A percentile compares a stretch with the other conserved stretches of the same genome.
These are phyloP conservation scores for Microstegium vimineum DNA, from an alignment of 176 grass and related monocot genomes.

Conservation along the genomic window DNA sequence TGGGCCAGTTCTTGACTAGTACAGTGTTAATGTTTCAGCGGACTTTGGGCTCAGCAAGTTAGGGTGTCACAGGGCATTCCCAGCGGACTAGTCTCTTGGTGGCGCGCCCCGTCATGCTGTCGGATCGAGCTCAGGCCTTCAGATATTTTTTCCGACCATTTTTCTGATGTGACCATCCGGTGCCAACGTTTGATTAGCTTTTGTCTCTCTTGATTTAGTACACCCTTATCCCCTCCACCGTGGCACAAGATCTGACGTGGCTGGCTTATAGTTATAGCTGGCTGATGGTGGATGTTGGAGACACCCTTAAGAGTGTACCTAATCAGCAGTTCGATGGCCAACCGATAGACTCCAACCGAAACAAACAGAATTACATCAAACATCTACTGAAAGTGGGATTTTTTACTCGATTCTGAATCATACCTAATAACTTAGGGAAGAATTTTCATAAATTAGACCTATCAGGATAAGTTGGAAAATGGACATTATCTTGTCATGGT, in stretches of 20 bases:
- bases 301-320: neutral
- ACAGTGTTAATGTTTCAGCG: neutral
- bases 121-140: too few relatives aligned
- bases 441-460: conserved; percentile 25
- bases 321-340: neutral
- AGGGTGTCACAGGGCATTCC: too few relatives aligned
- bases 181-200: too few relatives aligned
- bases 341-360: conserved; percentile 6
- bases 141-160: too few relatives aligned
- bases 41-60: neutral
- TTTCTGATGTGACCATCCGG: too few relatives aligned
- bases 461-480: conserved; percentile 32
- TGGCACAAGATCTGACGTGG: neutral
- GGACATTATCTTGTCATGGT: neutral
- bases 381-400: neutral
- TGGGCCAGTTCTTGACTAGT: neutral
- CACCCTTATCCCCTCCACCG: neutral
- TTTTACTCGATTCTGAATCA: conserved; percentile 1
- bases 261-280: neutral
- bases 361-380: neutral
- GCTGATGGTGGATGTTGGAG: neutral
- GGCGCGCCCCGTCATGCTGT: too few relatives aligned
- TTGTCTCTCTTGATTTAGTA: neutral
- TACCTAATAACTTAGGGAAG: neutral
- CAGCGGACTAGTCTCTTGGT: too few relatives aligned